Evolutionary conservation across 345 rosid species (phyloP).

Genomic region (Melaleuca quinquenervia): DNA sequence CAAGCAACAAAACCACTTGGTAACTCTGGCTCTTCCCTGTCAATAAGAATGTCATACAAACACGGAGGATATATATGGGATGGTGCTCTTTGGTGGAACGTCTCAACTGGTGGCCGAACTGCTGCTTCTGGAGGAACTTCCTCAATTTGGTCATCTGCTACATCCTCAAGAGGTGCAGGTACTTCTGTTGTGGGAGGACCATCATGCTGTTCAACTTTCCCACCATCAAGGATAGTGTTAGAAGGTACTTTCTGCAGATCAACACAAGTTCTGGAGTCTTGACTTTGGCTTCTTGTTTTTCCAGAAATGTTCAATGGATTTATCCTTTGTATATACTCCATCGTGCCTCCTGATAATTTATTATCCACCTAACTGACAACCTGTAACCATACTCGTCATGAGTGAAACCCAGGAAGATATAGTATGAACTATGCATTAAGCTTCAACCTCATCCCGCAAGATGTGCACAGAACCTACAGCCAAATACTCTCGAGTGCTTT

Average conservation of each 20-base stretch:
- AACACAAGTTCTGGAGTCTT: not conserved
- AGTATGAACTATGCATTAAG: not conserved
- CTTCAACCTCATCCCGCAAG: not conserved
- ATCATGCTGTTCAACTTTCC: not conserved
- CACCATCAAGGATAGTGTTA: not conserved
- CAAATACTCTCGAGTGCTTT: not conserved
- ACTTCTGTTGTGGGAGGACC: not conserved
- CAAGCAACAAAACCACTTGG: not conserved
- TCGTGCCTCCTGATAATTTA: not conserved
- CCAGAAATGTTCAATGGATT: not conserved
- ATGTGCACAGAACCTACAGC: not conserved
- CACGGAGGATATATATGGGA: not conserved
- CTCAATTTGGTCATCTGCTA: not conserved
- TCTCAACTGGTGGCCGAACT: not conserved
- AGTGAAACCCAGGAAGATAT: not conserved
- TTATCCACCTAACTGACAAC: not conserved
- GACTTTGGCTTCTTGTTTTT: not conserved
- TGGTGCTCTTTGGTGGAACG: not conserved
- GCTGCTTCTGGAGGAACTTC: not conserved
- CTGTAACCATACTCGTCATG: not conserved
- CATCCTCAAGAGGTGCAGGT: not conserved
- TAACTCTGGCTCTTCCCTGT: not conserved
- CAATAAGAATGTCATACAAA: not conserved
- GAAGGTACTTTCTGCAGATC: not conserved
- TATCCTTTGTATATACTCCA: not conserved